Evolutionary conservation across 2,329 filamentous ascomycete species (phyloP), one percentile per base, ranked within the genome.

Genomic region (Curvularia eragrostidis): DNA sequence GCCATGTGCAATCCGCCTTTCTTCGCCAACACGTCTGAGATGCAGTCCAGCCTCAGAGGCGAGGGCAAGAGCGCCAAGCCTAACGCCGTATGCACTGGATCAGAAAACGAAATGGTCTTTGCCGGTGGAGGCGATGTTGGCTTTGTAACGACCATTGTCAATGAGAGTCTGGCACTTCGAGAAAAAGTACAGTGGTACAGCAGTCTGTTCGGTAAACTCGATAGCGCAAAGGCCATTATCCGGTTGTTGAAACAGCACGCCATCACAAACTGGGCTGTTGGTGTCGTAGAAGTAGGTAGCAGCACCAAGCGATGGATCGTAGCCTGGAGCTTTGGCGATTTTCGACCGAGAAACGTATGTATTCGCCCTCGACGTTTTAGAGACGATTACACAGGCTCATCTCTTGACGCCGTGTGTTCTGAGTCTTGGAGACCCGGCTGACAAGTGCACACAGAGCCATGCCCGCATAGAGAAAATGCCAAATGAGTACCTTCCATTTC

Each of bases 1-100:
- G 87, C 86, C 57, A 96, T 98, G 87, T 94, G 90, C 63, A 99
- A 99, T 66, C 95, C 95, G 0, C 95, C 95, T 0, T 99, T 99
- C 78, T 98, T 97, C 79, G 77, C 82, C n/a, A 93, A 91, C 0
- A 79, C 84, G 3, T 77, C 83, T 5, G 92, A 96, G 49, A 85
- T 97, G 76, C 65, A 83, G 3, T 78, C 80, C 3, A 89, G 89
- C 1, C 72, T 78, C 26, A 60, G 60, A 15, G 89, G 91, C 0
- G 75, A 81, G 15, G 77, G 83, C 36, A 97, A 97, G 75, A 77
- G 83, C 3, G 82, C 83, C 0, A 87, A 87, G 0, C 90, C 93
- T 0, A 85, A 85, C 54, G 89, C 90, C 0, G 87, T 89, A 48
- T 88, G 86, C 68, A 96, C 93, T 0, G 95, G 94, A 6, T 85